phyloP scores from a whole-genome alignment of 768 basidiomycete genomes.

The Terana coerulea region DNA sequence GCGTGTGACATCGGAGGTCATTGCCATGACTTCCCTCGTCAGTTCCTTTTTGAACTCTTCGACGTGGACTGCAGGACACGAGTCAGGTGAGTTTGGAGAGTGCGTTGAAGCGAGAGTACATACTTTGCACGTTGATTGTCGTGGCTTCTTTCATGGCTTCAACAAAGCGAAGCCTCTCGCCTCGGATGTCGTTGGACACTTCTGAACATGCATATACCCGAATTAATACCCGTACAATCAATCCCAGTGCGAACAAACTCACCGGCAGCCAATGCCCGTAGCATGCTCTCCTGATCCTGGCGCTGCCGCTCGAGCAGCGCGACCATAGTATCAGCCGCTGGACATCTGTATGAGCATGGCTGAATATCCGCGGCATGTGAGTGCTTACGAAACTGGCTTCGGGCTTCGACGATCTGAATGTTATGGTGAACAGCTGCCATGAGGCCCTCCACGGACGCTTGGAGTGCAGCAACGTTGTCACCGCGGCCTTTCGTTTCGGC shows the following conservation, averaged over 20 bases:
- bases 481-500: constrained; percentile 30
- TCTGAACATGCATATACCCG: too few relatives aligned
- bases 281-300: constrained; percentile 66
- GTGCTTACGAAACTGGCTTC: constrained; percentile 34
- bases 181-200: constrained; percentile 78
- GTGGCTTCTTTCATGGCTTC: constrained; percentile 97
- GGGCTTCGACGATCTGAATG: constrained; percentile 37
- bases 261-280: constrained; percentile 67
- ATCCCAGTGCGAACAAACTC: constrained; percentile 12
- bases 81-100: background rate
- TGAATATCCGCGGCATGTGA: background rate
- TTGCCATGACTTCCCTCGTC: constrained; percentile 65
- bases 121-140: constrained; percentile 79
- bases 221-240: background rate
- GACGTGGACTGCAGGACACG: constrained; percentile 57
- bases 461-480: constrained; percentile 28
- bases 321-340: constrained; percentile 56
- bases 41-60: constrained; percentile 86
- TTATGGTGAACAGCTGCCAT: constrained; percentile 39
- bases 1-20: constrained; percentile 70
- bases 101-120: constrained; percentile 4
- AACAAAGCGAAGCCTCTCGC: constrained; percentile 81
- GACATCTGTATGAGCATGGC: background rate
- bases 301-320: constrained; percentile 66
- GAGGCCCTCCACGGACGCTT: constrained; percentile 33